These are phyloP conservation scores for Hyaloscypha hepaticicola DNA, from an alignment of 495 filamentous ascomycete species.

Conservation along the genomic window DNA sequence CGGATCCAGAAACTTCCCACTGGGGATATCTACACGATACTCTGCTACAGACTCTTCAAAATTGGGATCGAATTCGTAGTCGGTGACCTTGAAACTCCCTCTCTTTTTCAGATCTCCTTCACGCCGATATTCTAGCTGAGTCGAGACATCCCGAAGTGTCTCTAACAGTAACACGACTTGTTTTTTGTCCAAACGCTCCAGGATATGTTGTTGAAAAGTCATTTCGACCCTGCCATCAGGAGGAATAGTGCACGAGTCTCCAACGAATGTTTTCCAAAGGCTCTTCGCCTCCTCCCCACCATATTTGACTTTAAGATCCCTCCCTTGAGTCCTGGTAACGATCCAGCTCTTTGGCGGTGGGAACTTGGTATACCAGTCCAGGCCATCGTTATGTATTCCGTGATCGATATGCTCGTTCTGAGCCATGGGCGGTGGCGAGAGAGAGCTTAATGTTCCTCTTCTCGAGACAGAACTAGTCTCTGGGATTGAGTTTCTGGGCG, in stretches of 20 bases:
- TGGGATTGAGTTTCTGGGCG: slow-evolving; percentile 2
- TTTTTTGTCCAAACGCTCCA: slow-evolving; percentile 13
- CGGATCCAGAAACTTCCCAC: slow-evolving; percentile 2
- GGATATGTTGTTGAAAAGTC: slow-evolving; percentile 19
- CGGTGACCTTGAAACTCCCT: slow-evolving; percentile 16
- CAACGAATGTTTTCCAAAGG: slow-evolving; percentile 14
- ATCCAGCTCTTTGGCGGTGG: slow-evolving; percentile 14
- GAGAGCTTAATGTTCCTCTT: slow-evolving; percentile 9
- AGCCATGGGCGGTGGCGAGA: slow-evolving; percentile 3
- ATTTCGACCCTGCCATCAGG: slow-evolving; percentile 19
- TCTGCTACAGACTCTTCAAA: slow-evolving; percentile 17
- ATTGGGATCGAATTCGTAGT: slow-evolving; percentile 18
- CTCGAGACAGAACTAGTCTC: background rate
- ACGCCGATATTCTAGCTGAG: slow-evolving; percentile 10
- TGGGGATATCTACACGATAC: slow-evolving; percentile 12
- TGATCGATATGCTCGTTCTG: background rate
- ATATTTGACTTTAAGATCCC: slow-evolving; percentile 16
- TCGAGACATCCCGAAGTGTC: slow-evolving; percentile 11
- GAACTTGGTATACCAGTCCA: slow-evolving; percentile 3
- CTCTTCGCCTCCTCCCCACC: slow-evolving; percentile 2
- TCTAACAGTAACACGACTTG: slow-evolving; percentile 13
- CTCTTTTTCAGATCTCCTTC: slow-evolving; percentile 6
- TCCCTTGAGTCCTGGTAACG: slow-evolving; percentile 11
- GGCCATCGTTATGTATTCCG: background rate
- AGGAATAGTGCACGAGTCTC: slow-evolving; percentile 20